These are phyloP conservation scores for Colletotrichum acutatum DNA, from an alignment of 2,329 filamentous ascomycete genomes.

Conservation along the genomic window DNA sequence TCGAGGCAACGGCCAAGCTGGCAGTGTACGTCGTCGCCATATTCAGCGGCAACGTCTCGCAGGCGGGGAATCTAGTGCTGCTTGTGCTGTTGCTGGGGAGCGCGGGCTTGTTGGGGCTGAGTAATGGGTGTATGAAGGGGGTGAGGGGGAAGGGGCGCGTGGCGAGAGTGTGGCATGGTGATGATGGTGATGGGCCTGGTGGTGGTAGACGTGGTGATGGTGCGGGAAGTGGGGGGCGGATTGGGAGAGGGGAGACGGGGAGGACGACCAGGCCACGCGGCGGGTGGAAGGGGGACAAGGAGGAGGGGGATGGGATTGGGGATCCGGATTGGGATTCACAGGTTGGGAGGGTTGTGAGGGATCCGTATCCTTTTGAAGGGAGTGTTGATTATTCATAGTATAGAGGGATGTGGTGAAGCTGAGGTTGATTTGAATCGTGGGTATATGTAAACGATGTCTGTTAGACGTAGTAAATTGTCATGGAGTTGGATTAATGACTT, in stretches of 20 bases:
- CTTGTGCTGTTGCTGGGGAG: slow-evolving; percentile 63
- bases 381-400: slow-evolving; percentile 6
- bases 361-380: slow-evolving; percentile 23
- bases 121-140: slow-evolving; percentile 60
- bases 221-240: neutral
- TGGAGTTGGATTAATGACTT: too few species aligned
- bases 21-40: slow-evolving; percentile 68
- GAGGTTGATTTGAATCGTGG: too few species aligned
- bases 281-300: neutral
- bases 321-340: slow-evolving; percentile 12
- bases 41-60: slow-evolving; percentile 65
- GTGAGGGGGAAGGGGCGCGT: slow-evolving; percentile 64
- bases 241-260: neutral
- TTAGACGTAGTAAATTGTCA: too few species aligned
- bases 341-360: slow-evolving; percentile 15
- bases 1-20: slow-evolving; percentile 64
- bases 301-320: neutral
- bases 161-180: slow-evolving; percentile 41
- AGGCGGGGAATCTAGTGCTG: slow-evolving; percentile 62
- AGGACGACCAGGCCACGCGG: neutral
- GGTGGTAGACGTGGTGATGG: neutral
- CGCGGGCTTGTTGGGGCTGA: slow-evolving; percentile 63
- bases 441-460: neutral
- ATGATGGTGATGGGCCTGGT: neutral
- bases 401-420: neutral